Evolutionary conservation across 306 rosid genomes (phyloP).

Genomic region (Abrus precatorius): DNA sequence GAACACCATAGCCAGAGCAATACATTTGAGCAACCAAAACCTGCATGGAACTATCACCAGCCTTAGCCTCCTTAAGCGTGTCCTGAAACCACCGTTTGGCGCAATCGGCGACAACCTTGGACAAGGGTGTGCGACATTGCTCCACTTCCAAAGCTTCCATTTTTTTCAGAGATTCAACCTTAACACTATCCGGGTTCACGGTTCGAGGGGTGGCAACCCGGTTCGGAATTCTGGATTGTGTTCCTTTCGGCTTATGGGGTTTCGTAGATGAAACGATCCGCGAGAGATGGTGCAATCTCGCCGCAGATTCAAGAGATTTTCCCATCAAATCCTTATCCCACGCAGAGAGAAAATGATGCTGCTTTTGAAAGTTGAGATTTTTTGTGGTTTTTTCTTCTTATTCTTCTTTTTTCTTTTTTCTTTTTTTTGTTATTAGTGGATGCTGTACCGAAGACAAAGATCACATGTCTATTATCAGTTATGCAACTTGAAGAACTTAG

Average conservation of each 20-base stretch:
- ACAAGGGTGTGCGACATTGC: conserved; percentile 63
- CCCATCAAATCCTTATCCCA: conserved; percentile 56
- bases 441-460: background rate
- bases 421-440: background rate
- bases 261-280: conserved; percentile 62
- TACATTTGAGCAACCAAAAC: conserved; percentile 85
- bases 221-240: conserved; percentile 48
- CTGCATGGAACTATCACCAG: conserved; percentile 76
- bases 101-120: conserved; percentile 80
- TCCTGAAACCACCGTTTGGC: conserved; percentile 85
- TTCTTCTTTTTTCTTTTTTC: too few relatives aligned
- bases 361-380: background rate
- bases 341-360: background rate
- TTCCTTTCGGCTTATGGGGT: conserved; percentile 46
- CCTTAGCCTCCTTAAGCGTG: conserved; percentile 80
- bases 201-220: conserved; percentile 52
- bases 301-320: conserved; percentile 67
- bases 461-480: too few relatives aligned
- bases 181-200: conserved; percentile 40
- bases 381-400: background rate
- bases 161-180: conserved; percentile 52
- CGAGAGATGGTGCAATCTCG: conserved; percentile 61
- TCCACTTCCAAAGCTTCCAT: conserved; percentile 52
- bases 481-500: too few relatives aligned
- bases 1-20: conserved; percentile 79